Percentiles rank a stretch among this genome's conserved stretches.
Evolutionary conservation across 495 filamentous ascomycete genomes (phyloP).

Genomic region (Extremus antarcticus): DNA sequence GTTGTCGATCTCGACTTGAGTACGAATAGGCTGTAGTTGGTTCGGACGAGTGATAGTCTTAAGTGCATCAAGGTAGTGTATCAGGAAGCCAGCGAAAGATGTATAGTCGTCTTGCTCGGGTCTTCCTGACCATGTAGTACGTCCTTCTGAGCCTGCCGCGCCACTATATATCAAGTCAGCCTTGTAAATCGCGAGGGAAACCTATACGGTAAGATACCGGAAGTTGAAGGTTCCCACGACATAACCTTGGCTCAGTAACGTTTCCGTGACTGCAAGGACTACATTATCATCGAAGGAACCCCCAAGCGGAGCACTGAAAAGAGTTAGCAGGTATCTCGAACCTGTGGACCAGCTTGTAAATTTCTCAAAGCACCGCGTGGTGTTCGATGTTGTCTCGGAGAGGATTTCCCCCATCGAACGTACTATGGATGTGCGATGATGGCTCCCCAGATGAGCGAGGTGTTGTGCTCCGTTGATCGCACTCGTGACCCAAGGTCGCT

Average conservation of each 20-base stretch:
- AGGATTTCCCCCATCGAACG: too few species aligned
- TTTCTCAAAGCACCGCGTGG: too few species aligned
- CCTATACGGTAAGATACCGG: conserved; percentile 41
- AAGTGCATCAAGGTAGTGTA: conserved; percentile 51
- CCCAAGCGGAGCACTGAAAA: conserved; percentile 69
- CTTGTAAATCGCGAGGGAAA: not conserved
- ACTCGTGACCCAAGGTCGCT: conserved; percentile 14
- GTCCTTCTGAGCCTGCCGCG: conserved; percentile 59
- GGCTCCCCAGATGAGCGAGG: conserved; percentile 48
- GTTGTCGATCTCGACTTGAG: not conserved
- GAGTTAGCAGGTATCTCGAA: too few species aligned
- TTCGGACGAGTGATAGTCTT: conserved; percentile 7
- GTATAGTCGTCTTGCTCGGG: conserved; percentile 72
- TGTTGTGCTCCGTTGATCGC: not conserved
- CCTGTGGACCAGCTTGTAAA: too few species aligned
- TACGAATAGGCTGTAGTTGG: not conserved
- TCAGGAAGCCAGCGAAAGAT: conserved; percentile 66
- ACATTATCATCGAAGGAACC: conserved; percentile 76
- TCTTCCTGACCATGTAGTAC: conserved; percentile 75
- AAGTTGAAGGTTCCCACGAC: conserved; percentile 90
- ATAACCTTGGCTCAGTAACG: conserved; percentile 56
- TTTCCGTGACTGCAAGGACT: conserved; percentile 50
- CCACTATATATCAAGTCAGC: conserved; percentile 44
- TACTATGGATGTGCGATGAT: conserved; percentile 90
- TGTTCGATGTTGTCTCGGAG: too few species aligned